Percentiles rank a stretch among this genome's conserved stretches.
Conservation (phyloP, 306 rosid genomes). For the Arachis hypogaea region DNA sequence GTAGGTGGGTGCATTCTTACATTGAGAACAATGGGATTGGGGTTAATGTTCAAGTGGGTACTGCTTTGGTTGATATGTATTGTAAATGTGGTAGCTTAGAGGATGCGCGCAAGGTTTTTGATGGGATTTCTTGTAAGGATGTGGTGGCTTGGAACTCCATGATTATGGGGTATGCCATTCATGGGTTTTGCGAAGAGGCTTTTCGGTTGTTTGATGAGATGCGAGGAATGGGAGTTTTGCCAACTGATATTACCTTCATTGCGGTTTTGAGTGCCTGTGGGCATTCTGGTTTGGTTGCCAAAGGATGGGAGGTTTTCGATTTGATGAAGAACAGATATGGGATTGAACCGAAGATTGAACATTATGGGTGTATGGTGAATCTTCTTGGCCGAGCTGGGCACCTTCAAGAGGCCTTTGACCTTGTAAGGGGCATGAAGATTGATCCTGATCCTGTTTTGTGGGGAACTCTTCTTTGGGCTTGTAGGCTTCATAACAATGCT, state of each 20-base stretch:
- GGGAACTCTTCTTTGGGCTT: conserved; percentile 87
- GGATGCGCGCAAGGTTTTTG: conserved; percentile 66
- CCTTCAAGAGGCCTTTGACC: conserved; percentile 67
- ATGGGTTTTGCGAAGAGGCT: conserved; percentile 70
- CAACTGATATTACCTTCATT: conserved; percentile 67
- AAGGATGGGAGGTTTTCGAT: conserved; percentile 61
- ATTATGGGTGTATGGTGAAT: conserved; percentile 81
- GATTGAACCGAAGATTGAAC: conserved; percentile 71
- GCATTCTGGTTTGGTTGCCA: conserved; percentile 65
- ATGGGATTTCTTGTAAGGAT: conserved; percentile 54
- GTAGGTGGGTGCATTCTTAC: conserved; percentile 78
- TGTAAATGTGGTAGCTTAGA: conserved; percentile 75
- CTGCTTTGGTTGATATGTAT: conserved; percentile 84
- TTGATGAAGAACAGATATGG: conserved; percentile 58
- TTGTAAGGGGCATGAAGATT: conserved; percentile 64
- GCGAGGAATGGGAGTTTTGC: conserved; percentile 49
- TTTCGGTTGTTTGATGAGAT: conserved; percentile 63
- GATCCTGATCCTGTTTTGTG: conserved; percentile 74
- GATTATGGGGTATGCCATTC: conserved; percentile 73
- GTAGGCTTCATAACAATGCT: conserved; percentile 67
- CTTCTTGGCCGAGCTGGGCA: conserved; percentile 82
- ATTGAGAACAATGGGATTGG: conserved; percentile 46
- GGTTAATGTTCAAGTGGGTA: conserved; percentile 60
- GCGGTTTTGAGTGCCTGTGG: conserved; percentile 74
- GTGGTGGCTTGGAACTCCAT: conserved; percentile 82